These are phyloP conservation scores for Kwoniella dendrophila DNA, from an alignment of 768 basidiomycete species.

Conservation along the genomic window DNA sequence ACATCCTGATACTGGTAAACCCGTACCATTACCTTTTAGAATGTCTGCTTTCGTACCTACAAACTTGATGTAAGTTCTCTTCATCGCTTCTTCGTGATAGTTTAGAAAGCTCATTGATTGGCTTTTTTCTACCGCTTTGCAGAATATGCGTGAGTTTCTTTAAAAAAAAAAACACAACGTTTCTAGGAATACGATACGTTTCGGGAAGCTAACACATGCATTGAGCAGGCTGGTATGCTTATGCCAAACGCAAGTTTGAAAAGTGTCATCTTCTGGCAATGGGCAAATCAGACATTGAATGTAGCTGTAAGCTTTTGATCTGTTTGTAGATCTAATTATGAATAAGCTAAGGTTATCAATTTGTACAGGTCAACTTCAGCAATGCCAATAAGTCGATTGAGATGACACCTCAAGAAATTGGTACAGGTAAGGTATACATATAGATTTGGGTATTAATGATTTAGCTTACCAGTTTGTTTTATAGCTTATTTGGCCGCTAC, in stretches of 20 bases:
- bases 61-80: slow-evolving; percentile 53
- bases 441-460: not conserved
- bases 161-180: no score
- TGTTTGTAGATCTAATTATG: not conserved
- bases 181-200: no score
- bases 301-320: slow-evolving; percentile 44
- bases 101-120: not conserved
- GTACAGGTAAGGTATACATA: slow-evolving; percentile 43
- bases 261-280: slow-evolving; percentile 54
- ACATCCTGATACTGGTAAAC: slow-evolving; percentile 56
- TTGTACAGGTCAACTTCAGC: slow-evolving; percentile 53
- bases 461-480: not conserved
- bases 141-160: slow-evolving; percentile 25
- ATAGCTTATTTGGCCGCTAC: slow-evolving; percentile 57
- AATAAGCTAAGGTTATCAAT: slow-evolving; percentile 2
- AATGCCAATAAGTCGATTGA: slow-evolving; percentile 58
- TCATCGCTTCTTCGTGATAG: not conserved
- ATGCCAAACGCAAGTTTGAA: slow-evolving; percentile 56
- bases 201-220: not conserved
- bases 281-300: slow-evolving; percentile 58
- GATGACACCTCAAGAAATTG: slow-evolving; percentile 56
- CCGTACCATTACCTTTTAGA: slow-evolving; percentile 58
- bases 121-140: not conserved
- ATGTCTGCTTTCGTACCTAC: slow-evolving; percentile 59
- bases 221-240: slow-evolving; percentile 58